phyloP scores from a whole-genome alignment of 2,329 filamentous ascomycete species.

The Zymoseptoria tritici region DNA sequence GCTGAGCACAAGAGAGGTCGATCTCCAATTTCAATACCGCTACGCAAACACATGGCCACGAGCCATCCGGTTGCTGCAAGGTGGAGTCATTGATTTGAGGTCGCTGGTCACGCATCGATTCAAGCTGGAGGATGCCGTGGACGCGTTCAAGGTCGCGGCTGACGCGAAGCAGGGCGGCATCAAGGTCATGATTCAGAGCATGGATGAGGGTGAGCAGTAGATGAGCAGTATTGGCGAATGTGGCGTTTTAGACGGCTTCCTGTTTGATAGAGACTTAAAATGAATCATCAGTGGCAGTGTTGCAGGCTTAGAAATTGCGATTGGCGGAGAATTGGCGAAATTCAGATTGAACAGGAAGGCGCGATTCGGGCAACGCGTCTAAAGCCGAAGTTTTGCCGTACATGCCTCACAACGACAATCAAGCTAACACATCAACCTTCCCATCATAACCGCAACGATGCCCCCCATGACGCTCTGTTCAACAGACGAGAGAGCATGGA shows the following conservation, averaged over 20 bases:
- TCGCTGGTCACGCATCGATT: conserved; percentile 85
- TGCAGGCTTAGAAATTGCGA: background rate
- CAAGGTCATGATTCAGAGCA: conserved; percentile 88
- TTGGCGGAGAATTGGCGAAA: background rate
- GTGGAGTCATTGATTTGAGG: conserved; percentile 71
- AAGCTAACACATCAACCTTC: background rate
- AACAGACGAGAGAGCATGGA: background rate
- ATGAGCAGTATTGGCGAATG: background rate
- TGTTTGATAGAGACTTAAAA: background rate
- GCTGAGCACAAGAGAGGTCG: conserved; percentile 81
- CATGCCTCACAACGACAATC: background rate
- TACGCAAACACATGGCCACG: conserved; percentile 95
- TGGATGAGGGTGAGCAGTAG: conserved; percentile 32
- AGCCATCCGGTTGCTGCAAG: conserved; percentile 80
- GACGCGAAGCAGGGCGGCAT: conserved; percentile 91
- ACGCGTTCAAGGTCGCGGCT: conserved; percentile 83
- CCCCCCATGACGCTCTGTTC: too few species aligned
- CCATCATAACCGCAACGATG: background rate
- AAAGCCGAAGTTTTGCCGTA: background rate
- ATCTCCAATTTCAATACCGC: conserved; percentile 93
- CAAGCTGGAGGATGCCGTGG: conserved; percentile 73
- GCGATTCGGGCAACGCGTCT: background rate
- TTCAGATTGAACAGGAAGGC: background rate
- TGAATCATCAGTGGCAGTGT: background rate
- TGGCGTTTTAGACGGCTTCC: background rate